Evolutionary conservation across 768 basidiomycete species (phyloP).

Genomic region (Collybia sp.): DNA sequence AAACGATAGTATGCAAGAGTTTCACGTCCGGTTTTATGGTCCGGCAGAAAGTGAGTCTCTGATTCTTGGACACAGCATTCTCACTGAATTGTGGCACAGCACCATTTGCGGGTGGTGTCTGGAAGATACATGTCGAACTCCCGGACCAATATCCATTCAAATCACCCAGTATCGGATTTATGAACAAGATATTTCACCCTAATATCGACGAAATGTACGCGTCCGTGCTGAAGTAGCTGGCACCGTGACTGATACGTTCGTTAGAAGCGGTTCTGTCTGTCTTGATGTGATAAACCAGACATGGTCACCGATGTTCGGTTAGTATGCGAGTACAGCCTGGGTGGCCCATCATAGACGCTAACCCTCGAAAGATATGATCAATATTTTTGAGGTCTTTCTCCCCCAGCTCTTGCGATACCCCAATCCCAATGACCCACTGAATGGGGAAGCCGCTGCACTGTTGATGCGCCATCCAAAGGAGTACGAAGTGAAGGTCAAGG

Average conservation of each 20-base stretch:
- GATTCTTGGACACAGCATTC: not conserved
- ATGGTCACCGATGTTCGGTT: slow-evolving; percentile 99
- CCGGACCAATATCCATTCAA: slow-evolving; percentile 99
- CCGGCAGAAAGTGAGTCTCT: slow-evolving; percentile 81
- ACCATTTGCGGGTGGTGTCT: slow-evolving; percentile 95
- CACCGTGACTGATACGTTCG: slow-evolving; percentile 7
- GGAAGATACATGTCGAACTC: slow-evolving; percentile 99
- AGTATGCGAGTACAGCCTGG: slow-evolving; percentile 19
- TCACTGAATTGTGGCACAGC: slow-evolving; percentile 40
- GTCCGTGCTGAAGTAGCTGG: slow-evolving; percentile 2
- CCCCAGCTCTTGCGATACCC: slow-evolving; percentile 97
- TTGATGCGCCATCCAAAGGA: slow-evolving; percentile 97
- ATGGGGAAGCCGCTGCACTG: slow-evolving; percentile 95
- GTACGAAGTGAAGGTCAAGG: slow-evolving; percentile 92
- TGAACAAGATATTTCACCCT: slow-evolving; percentile 99
- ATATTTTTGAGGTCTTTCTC: slow-evolving; percentile 97
- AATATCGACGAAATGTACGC: slow-evolving; percentile 98
- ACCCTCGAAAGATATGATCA: slow-evolving; percentile 84
- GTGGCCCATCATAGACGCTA: slow-evolving; percentile 2
- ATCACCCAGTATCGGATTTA: slow-evolving; percentile 97
- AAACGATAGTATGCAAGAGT: slow-evolving; percentile 99
- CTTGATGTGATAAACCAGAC: slow-evolving; percentile 99
- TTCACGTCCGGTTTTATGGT: slow-evolving; percentile 94
- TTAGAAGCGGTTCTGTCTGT: slow-evolving; percentile 95
- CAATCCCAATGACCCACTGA: slow-evolving; percentile 96